Percentiles rank a stretch among this genome's conserved stretches.
Evolutionary conservation across 345 rosid species (phyloP).

Genomic region (Eucalyptus regnans): DNA sequence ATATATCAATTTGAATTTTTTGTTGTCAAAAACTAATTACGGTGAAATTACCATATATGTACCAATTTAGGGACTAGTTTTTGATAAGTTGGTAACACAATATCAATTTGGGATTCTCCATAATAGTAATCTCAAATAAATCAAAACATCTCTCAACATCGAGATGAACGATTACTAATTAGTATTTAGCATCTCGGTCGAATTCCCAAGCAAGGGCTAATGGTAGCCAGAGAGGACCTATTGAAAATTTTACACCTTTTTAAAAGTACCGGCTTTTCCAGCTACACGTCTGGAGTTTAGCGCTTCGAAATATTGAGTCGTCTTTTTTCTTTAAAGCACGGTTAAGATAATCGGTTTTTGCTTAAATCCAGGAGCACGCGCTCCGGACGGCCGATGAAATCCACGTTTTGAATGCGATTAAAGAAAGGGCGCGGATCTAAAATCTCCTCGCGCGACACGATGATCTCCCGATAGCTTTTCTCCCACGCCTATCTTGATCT

Average conservation of each 20-base stretch:
- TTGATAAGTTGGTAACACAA: accelerated
- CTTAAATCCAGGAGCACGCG: not conserved
- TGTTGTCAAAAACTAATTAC: too few relatives aligned
- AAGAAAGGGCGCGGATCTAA: not conserved
- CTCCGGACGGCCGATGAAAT: not conserved
- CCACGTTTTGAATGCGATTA: not conserved
- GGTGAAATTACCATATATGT: too few relatives aligned
- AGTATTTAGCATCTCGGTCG: not conserved
- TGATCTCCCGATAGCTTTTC: not conserved
- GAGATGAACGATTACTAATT: not conserved
- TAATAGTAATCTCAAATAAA: too few relatives aligned
- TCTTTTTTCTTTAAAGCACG: not conserved
- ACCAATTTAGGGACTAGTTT: too few relatives aligned
- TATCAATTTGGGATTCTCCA: accelerated
- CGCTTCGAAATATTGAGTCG: not conserved
- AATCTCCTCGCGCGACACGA: not conserved
- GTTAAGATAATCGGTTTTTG: not conserved
- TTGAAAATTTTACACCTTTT: not conserved
- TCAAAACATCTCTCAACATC: not conserved
- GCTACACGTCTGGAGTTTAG: not conserved
- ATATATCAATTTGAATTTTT: too few relatives aligned
- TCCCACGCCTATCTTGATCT: not conserved
- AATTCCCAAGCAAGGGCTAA: not conserved
- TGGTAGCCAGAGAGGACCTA: not conserved
- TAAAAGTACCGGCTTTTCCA: not conserved